Evolutionary conservation across 257 asterid species (phyloP).

Genomic region (Ligustrum vulgare): DNA sequence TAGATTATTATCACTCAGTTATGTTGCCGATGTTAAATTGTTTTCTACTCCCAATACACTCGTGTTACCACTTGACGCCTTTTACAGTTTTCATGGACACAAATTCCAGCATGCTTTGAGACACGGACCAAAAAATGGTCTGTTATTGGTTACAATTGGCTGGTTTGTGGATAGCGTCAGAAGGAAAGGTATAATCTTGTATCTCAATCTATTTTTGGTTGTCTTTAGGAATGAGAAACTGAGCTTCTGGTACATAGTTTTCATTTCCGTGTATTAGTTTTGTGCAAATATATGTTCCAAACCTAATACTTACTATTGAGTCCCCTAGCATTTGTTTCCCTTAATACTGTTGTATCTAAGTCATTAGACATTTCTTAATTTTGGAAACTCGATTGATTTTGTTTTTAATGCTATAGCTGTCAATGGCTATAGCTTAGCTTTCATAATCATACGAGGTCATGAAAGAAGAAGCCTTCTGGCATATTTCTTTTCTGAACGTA

Average conservation of each 20-base stretch:
- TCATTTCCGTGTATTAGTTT: slow-evolving; percentile 19
- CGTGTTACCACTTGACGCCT: slow-evolving; percentile 48
- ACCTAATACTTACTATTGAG: background rate
- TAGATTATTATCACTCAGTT: background rate
- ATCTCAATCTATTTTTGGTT: background rate
- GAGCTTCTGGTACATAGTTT: background rate
- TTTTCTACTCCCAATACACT: slow-evolving; percentile 9
- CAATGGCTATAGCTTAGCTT: background rate
- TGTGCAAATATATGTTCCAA: background rate
- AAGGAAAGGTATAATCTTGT: slow-evolving; percentile 56
- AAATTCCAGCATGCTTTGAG: slow-evolving; percentile 87
- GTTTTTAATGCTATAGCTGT: background rate
- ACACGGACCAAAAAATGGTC: slow-evolving; percentile 77
- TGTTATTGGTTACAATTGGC: slow-evolving; percentile 73
- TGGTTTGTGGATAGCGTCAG: slow-evolving; percentile 95
- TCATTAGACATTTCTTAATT: background rate
- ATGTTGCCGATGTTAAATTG: background rate
- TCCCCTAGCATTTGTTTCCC: background rate
- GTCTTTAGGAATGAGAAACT: background rate
- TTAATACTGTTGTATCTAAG: background rate
- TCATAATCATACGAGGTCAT: too few relatives aligned
- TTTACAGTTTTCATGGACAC: slow-evolving; percentile 71
- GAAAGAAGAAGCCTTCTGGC: background rate
- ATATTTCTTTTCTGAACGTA: background rate
- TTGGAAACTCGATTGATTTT: background rate